Evolutionary conservation across 192 early-diverging fungal species (phyloP), one percentile per base, ranked within the genome.

Genomic region (Coemansia sp.): DNA sequence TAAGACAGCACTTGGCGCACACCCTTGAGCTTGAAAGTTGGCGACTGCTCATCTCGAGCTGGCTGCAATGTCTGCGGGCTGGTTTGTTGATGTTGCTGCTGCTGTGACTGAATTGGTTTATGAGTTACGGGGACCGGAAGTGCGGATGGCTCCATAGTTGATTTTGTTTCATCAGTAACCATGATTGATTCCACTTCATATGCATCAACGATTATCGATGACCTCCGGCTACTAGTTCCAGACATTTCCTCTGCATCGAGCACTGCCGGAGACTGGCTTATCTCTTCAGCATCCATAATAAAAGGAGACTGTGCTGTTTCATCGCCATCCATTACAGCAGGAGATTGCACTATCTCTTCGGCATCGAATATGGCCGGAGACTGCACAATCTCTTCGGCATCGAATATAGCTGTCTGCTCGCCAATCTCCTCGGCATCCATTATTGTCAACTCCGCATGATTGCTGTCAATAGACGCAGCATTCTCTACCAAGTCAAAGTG

Each of bases 1-100:
- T 64, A 67, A 14, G 75, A 67, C 2, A 70, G 52, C 44, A 78
- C 64, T n/a, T 71, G 75, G 1, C 75, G 68, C 38, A 78, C 64
- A 10, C 68, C 75, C 60, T 66, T 78, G 36, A 78, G 57, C 34
- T 56, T 66, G 60, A 78, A 78, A 1, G 59, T 54, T 2, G 66
- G 48, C 26, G 67, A 75, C 17, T 39, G 36, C 17, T 40, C 38
- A 8, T 47, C 40, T 23, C 28, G 28, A 1, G 32, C 32, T 7
- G 32, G 32, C 14, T 47, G 23, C 6, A 34, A 34, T 60, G 58
- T 16, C 47, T 23, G 37, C 43, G n/a, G 32, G 26, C 18, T 47
- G 3, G 12, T 28, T 7, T 47, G 23, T 1, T n/a, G 7, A 3
- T n/a, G 23, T n/a, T 28, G 12, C 12, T 8, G 26, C 12, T 16